Evolutionary conservation across 495 filamentous ascomycete species (phyloP), one percentile per base, ranked within the genome.

Genomic region (Astrothelium macrocarpum): DNA sequence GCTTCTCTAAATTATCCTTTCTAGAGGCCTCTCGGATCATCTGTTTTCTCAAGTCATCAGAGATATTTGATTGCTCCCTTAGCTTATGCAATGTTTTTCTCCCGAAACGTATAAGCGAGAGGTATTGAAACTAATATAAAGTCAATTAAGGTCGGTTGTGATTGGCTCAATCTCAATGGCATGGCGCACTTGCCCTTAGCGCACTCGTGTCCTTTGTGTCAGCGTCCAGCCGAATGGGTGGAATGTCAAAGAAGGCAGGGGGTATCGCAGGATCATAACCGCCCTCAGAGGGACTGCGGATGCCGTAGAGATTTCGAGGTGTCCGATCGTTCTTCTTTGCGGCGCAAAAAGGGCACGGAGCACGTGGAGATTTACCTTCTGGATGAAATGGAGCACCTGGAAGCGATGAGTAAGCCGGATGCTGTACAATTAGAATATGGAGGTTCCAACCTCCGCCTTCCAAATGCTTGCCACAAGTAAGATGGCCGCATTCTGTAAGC

Each of bases 401-500:
- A 16, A 25, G 56, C 26, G 49, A 25, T 63, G 25, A 60, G 25
- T 32, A 53, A 23, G 29, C 23, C 46, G 60, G 26, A 62, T 45
- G 25, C 26, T 25, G 14, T 23, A 46, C 32, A 60, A 29, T 1
- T 53, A 26, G 34, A 34, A 59, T 18, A 20, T 1, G 10, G 29
- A 53, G 31, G 10, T 31, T 56, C 69, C 64, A 62, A 80, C 78
- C 78, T 34, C 76, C 76, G 23, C 73, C 72, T 61, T 73, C 71
- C 23, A 80, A 68, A 66, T 80, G 78, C 68, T 76, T 75, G 49
- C 53, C 68, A 62, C 78, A 80, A 11, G 70, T 71, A 45, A 80
- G 64, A 67, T 80, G 78, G 26, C 70, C 71, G 64, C 78, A 80
- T 53, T 73, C 72, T 14, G 76, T 71, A 11, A 80, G 71, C 70